Conservation (phyloP, 495 filamentous ascomycete species). For the Pseudoneurospora amorphoporcata region DNA sequence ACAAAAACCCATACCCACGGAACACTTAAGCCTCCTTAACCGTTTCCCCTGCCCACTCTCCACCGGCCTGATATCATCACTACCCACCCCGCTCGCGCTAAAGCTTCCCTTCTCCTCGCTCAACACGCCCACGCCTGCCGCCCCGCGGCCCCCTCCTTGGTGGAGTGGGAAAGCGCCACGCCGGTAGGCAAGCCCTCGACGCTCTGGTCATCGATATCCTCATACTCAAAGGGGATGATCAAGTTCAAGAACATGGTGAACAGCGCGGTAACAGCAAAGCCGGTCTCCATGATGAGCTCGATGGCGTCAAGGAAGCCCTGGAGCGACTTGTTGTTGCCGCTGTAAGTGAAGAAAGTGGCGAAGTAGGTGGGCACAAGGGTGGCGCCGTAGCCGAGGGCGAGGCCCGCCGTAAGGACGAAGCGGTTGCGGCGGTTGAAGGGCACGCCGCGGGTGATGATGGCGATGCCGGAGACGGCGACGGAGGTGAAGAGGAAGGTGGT, state of each 20-base stretch:
- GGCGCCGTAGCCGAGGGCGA: constrained; percentile 70
- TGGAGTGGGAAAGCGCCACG: background rate
- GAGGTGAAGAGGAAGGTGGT: constrained; percentile 83
- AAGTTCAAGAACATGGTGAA: constrained; percentile 65
- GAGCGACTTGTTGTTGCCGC: constrained; percentile 57
- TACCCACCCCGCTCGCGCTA: background rate
- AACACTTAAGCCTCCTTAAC: background rate
- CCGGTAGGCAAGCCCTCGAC: background rate
- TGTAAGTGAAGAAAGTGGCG: constrained; percentile 60
- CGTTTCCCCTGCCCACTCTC: background rate
- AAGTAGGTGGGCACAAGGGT: constrained; percentile 77
- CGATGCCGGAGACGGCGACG: constrained; percentile 76
- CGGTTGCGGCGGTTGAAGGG: constrained; percentile 78
- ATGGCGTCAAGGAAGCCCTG: constrained; percentile 78
- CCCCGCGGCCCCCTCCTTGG: too few species aligned
- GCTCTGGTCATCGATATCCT: constrained; percentile 23
- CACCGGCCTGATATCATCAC: background rate
- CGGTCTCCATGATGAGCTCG: constrained; percentile 69
- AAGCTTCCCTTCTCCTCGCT: background rate
- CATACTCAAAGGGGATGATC: constrained; percentile 60
- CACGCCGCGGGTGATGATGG: constrained; percentile 64
- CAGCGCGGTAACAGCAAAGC: constrained; percentile 63
- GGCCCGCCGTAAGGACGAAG: constrained; percentile 73
- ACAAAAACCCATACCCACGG: background rate
- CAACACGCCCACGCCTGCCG: background rate